These are phyloP conservation scores for Cucurbita argyrosperma DNA, from an alignment of 306 rosid genomes.

Conservation along the genomic window DNA sequence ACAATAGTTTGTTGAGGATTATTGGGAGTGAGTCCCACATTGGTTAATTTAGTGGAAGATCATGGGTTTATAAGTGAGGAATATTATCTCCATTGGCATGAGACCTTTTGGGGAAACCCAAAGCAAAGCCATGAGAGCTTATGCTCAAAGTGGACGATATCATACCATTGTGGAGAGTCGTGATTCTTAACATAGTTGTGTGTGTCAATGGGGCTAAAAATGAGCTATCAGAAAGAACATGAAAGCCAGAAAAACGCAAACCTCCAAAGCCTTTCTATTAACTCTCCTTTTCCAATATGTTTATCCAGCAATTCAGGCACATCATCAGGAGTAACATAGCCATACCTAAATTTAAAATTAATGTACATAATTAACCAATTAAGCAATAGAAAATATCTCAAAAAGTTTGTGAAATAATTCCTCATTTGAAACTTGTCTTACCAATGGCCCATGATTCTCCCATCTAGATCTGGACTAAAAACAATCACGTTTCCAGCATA, in stretches of 20 bases:
- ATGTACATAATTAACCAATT: background rate
- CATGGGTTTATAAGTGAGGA: too few species aligned
- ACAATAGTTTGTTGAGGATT: background rate
- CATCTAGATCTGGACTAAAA: slow-evolving; percentile 52
- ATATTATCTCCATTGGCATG: too few species aligned
- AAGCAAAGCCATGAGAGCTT: too few species aligned
- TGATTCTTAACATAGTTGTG: background rate
- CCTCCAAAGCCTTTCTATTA: slow-evolving; percentile 80
- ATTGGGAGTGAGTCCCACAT: too few species aligned
- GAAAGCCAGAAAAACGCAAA: slow-evolving; percentile 14
- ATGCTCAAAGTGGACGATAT: too few species aligned
- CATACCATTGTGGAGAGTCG: too few species aligned
- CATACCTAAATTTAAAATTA: slow-evolving; percentile 63
- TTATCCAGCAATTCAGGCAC: slow-evolving; percentile 72
- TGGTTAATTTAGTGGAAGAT: too few species aligned
- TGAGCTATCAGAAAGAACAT: background rate
- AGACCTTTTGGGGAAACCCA: too few species aligned
- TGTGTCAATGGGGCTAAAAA: background rate
- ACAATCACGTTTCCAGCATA: slow-evolving; percentile 82
- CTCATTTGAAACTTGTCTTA: slow-evolving; percentile 16
- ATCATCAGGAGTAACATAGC: slow-evolving; percentile 80
- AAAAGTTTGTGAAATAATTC: background rate
- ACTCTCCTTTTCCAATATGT: slow-evolving; percentile 70
- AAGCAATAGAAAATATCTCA: background rate
- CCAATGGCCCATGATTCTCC: slow-evolving; percentile 66